Percentiles rank a stretch among this genome's conserved stretches.
These are phyloP conservation scores for Lasiosphaeria ovina DNA, from an alignment of 495 filamentous ascomycete species.

Conservation along the genomic window DNA sequence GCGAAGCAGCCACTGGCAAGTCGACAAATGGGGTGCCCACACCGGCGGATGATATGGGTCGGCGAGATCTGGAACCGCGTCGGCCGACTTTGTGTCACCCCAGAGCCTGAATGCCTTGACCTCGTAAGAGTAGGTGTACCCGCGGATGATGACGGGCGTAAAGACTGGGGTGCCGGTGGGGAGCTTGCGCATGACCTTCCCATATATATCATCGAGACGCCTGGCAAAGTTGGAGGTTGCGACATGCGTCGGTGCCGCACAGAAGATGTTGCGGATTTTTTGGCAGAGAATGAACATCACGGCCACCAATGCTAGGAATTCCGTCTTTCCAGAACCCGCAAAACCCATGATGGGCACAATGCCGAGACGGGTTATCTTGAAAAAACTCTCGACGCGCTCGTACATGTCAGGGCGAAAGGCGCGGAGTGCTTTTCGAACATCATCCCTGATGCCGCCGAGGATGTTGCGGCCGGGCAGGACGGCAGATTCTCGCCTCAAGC, in stretches of 20 bases:
- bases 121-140: not conserved
- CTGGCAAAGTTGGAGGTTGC: not conserved
- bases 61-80: not conserved
- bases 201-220: not conserved
- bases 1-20: not conserved
- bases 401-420: not conserved
- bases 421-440: not conserved
- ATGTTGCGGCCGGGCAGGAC: not conserved
- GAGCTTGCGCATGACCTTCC: not conserved
- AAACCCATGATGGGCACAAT: constrained; percentile 1
- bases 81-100: no score
- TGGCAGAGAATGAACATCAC: not conserved
- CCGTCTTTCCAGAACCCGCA: not conserved
- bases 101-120: not conserved
- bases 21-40: not conserved
- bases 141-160: not conserved
- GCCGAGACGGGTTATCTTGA: not conserved
- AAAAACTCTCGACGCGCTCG: not conserved
- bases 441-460: not conserved
- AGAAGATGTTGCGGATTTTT: not conserved
- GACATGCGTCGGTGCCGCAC: constrained; percentile 3
- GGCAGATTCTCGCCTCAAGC: no score
- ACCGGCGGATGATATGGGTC: not conserved
- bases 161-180: not conserved
- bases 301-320: not conserved